A percentile compares a stretch with the other conserved stretches of the same genome.
Conservation (phyloP, 306 rosid species). For the Corylus avellana region DNA sequence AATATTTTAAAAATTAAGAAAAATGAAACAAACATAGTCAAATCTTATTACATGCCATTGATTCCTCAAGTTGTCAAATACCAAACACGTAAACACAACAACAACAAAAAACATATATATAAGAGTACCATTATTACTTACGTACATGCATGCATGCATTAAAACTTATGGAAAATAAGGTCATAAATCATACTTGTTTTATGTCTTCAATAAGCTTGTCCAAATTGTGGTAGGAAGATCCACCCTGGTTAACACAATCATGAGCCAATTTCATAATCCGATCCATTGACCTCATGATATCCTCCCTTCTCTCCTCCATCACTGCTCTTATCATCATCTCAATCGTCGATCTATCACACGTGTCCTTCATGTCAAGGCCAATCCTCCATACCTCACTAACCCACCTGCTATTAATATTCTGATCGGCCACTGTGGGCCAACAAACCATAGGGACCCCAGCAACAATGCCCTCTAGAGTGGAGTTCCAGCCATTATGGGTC, state of each 20-base stretch:
- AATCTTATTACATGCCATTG: too few species aligned
- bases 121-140: too few species aligned
- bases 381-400: slow-evolving; percentile 33
- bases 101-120: too few species aligned
- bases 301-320: slow-evolving; percentile 28
- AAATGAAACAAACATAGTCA: too few species aligned
- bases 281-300: slow-evolving; percentile 6
- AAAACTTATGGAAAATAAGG: too few species aligned
- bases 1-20: too few species aligned
- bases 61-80: too few species aligned
- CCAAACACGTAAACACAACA: too few species aligned
- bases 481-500: slow-evolving; percentile 27
- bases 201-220: slow-evolving; percentile 27
- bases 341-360: slow-evolving; percentile 22
- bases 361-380: slow-evolving; percentile 45
- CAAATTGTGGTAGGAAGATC: slow-evolving; percentile 29
- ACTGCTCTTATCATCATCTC: slow-evolving; percentile 27
- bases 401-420: slow-evolving; percentile 20
- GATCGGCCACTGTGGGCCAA: slow-evolving; percentile 27
- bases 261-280: slow-evolving; percentile 20
- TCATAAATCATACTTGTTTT: too few species aligned
- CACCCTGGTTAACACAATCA: slow-evolving; percentile 17
- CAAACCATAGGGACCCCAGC: slow-evolving; percentile 23
- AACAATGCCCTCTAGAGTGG: neutral
- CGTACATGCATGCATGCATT: too few species aligned